phyloP scores from a whole-genome alignment of 805 yeast genomes.

The Teunomyces lycoperdinae region DNA sequence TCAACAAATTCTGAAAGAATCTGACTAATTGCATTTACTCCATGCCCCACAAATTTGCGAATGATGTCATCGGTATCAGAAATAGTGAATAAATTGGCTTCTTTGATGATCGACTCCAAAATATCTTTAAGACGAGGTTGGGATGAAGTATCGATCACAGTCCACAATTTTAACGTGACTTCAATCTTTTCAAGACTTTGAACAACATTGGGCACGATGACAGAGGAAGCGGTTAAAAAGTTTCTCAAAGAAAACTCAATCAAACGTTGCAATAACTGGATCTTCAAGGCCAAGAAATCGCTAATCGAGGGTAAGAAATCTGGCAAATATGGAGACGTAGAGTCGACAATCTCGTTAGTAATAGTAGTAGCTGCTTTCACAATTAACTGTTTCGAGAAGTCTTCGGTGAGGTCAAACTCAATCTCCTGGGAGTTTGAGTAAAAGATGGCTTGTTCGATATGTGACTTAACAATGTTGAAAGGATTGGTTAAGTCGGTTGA shows the following conservation, averaged over 20 bases:
- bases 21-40: slow-evolving; percentile 20
- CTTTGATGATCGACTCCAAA: slow-evolving; percentile 10
- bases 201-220: slow-evolving; percentile 34
- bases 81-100: slow-evolving; percentile 6
- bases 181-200: slow-evolving; percentile 33
- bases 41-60: slow-evolving; percentile 26
- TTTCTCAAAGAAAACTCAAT: slow-evolving; percentile 45
- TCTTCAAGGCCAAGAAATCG: slow-evolving; percentile 52
- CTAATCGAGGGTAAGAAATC: slow-evolving; percentile 48
- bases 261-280: slow-evolving; percentile 42
- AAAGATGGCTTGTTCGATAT: slow-evolving; percentile 81
- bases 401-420: slow-evolving; percentile 47
- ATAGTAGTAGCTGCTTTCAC: slow-evolving; percentile 45
- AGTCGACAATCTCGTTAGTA: slow-evolving; percentile 53
- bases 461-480: slow-evolving; percentile 54
- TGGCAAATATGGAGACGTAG: slow-evolving; percentile 57
- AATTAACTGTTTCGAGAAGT: slow-evolving; percentile 14
- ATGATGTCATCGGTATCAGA: slow-evolving; percentile 8
- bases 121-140: slow-evolving; percentile 9
- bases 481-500: slow-evolving; percentile 18
- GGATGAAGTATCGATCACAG: slow-evolving; percentile 10
- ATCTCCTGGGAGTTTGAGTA: slow-evolving; percentile 49
- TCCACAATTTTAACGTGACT: slow-evolving; percentile 48
- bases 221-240: slow-evolving; percentile 37
- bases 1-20: slow-evolving; percentile 29